phyloP scores from a whole-genome alignment of 2,329 filamentous ascomycete species.

The Lachnellula suecica region DNA sequence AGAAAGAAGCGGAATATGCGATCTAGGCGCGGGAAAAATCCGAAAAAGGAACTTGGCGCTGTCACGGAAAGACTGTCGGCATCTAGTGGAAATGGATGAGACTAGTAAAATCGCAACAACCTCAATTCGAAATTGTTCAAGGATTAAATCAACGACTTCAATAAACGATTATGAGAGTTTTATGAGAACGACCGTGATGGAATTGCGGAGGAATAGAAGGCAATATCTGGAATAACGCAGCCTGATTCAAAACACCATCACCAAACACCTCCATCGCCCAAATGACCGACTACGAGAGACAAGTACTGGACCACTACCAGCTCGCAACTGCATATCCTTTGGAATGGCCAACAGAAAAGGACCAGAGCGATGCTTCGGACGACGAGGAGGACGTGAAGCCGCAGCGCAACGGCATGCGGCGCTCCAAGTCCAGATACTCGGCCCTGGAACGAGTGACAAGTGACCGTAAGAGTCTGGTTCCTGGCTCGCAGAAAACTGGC shows the following conservation, averaged over 20 bases:
- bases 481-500: constrained; percentile 66
- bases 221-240: neutral
- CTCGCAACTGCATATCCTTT: constrained; percentile 75
- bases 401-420: constrained; percentile 48
- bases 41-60: too few relatives aligned
- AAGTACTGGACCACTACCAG: constrained; percentile 86
- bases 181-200: neutral
- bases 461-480: constrained; percentile 61
- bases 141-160: too few relatives aligned
- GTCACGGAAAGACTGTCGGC: too few relatives aligned
- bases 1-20: constrained; percentile 1
- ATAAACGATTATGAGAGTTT: too few relatives aligned
- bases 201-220: neutral
- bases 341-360: constrained; percentile 83
- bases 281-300: constrained; percentile 71
- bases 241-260: neutral
- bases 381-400: constrained; percentile 48
- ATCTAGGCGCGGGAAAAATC: too few relatives aligned
- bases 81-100: too few relatives aligned
- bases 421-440: constrained; percentile 77
- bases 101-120: too few relatives aligned
- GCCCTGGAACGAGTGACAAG: constrained; percentile 76
- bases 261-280: neutral
- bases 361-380: constrained; percentile 67
- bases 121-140: too few relatives aligned